Evolutionary conservation across 2,329 filamentous ascomycete genomes (phyloP).

Genomic region (Fusarium udum): DNA sequence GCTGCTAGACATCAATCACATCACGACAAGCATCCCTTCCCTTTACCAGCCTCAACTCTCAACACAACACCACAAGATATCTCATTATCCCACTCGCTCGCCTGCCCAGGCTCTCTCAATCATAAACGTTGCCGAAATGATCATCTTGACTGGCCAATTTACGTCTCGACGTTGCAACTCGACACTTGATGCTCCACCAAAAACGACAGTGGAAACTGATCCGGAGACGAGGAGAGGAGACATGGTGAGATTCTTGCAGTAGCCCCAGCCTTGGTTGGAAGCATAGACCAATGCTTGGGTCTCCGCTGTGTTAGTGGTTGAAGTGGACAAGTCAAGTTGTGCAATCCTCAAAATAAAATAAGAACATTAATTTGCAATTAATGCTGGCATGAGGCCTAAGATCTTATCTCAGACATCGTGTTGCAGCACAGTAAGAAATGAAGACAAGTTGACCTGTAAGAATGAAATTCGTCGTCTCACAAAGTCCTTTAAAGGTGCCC

Average conservation of each 20-base stretch:
- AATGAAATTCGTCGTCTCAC: background rate
- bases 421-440: background rate
- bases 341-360: background rate
- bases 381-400: background rate
- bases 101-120: conserved; percentile 9
- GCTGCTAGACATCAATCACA: background rate
- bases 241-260: conserved; percentile 19
- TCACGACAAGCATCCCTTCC: conserved; percentile 14
- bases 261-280: background rate
- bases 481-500: background rate
- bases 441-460: background rate
- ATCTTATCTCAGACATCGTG: conserved; percentile 21
- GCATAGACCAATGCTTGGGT: background rate
- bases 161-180: conserved; percentile 1
- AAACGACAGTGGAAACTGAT: conserved; percentile 15
- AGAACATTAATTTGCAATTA: background rate
- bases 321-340: background rate
- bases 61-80: background rate
- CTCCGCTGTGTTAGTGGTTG: background rate
- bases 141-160: conserved; percentile 9
- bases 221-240: conserved; percentile 16
- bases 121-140: conserved; percentile 6
- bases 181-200: conserved; percentile 3
- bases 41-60: background rate
- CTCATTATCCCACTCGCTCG: background rate